phyloP scores from a whole-genome alignment of 2,329 filamentous ascomycete species.

The Penicillium sp. region DNA sequence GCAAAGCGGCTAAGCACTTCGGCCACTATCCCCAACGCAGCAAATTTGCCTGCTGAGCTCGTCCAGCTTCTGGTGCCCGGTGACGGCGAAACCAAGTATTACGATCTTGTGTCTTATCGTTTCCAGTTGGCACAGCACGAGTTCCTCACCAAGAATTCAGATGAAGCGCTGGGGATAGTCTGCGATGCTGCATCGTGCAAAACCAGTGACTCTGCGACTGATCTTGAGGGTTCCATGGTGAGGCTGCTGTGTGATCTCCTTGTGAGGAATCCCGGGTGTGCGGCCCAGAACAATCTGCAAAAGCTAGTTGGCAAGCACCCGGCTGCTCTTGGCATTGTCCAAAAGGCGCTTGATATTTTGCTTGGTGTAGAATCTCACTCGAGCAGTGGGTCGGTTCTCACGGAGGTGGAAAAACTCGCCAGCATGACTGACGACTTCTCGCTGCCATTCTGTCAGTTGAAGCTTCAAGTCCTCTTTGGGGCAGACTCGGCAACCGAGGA shows the following conservation, averaged over 20 bases:
- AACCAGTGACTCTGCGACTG: conserved; percentile 1
- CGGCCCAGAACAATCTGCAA: conserved; percentile 32
- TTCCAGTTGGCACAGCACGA: conserved; percentile 43
- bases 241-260: conserved; percentile 37
- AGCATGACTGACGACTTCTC: conserved; percentile 45
- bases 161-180: conserved; percentile 37
- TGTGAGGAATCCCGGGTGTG: conserved; percentile 33
- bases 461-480: conserved; percentile 44
- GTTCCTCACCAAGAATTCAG: conserved; percentile 37
- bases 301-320: conserved; percentile 31
- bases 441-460: conserved; percentile 45
- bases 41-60: conserved; percentile 32
- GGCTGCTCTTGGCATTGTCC: conserved; percentile 28
- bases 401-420: conserved; percentile 39
- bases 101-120: conserved; percentile 44
- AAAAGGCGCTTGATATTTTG: conserved; percentile 36
- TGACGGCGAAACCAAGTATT: conserved; percentile 14
- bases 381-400: conserved; percentile 22
- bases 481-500: conserved; percentile 29
- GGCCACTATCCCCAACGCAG: conserved; percentile 29
- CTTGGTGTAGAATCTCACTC: conserved; percentile 29
- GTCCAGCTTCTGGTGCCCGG: conserved; percentile 34
- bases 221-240: conserved; percentile 28
- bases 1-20: conserved; percentile 34
- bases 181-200: conserved; percentile 31